Conservation (phyloP, 2,329 filamentous ascomycete genomes). For the Pseudocercospora cruenta region DNA sequence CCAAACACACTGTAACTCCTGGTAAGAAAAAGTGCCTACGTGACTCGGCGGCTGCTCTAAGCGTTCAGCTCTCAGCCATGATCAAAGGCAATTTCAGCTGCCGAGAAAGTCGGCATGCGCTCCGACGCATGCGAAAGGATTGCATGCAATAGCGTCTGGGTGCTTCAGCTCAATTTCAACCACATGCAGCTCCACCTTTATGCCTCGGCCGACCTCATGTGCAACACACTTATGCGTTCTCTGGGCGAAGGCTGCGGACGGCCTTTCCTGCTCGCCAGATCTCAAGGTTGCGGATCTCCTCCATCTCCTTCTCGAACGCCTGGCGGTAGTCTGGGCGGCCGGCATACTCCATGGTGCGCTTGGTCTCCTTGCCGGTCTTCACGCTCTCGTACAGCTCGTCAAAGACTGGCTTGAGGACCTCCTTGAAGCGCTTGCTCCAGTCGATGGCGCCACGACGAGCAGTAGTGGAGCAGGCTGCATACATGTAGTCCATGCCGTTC, state of each 20-base stretch:
- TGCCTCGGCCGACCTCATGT: neutral
- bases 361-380: constrained; percentile 87
- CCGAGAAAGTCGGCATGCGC: neutral
- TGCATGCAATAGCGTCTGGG: neutral
- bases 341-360: constrained; percentile 97
- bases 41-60: neutral
- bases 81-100: neutral
- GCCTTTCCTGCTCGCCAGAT: constrained; percentile 99
- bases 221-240: constrained; percentile 38
- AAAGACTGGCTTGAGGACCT: constrained; percentile 97
- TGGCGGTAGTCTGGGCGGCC: constrained; percentile 92
- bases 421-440: constrained; percentile 97
- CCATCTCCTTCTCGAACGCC: constrained; percentile 97
- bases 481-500: constrained; percentile 99
- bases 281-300: constrained; percentile 96
- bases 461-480: constrained; percentile 98
- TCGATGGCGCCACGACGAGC: constrained; percentile 98
- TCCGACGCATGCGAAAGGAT: neutral
- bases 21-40: constrained; percentile 5
- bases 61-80: neutral
- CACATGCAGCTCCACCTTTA: neutral
- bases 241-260: constrained; percentile 63
- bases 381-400: constrained; percentile 95
- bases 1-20: constrained; percentile 5
- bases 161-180: neutral